A percentile compares a stretch with the other conserved stretches of the same genome.
These are phyloP conservation scores for Hydrangea macrophylla DNA, from an alignment of 148 eudicot species.

Conservation along the genomic window DNA sequence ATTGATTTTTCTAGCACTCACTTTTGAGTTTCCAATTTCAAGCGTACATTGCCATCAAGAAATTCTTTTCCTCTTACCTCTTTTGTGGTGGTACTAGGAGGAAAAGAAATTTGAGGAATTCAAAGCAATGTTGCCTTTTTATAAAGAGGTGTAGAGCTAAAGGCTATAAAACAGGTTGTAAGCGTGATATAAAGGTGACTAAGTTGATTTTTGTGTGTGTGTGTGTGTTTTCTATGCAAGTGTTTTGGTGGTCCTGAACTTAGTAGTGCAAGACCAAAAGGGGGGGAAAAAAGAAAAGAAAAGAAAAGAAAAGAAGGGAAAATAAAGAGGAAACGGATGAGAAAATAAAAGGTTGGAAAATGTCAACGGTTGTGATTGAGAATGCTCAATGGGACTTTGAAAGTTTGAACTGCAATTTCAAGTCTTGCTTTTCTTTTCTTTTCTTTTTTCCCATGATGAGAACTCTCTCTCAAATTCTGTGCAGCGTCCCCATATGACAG, in stretches of 20 bases:
- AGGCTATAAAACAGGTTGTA: constrained; percentile 16
- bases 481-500: constrained; percentile 12
- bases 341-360: not conserved
- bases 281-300: constrained; percentile 8
- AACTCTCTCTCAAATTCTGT: constrained; percentile 24
- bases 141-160: constrained; percentile 1
- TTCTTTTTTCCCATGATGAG: not conserved
- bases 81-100: not conserved
- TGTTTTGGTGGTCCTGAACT: constrained; percentile 31
- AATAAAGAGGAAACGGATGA: not conserved
- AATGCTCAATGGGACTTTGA: not conserved
- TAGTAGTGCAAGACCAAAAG: constrained; percentile 16
- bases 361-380: constrained; percentile 31
- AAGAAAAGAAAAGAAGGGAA: constrained; percentile 6
- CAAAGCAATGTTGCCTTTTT: constrained; percentile 16
- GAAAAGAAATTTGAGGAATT: not conserved
- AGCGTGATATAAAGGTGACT: constrained; percentile 28
- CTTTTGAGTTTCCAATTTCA: too few relatives aligned
- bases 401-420: constrained; percentile 2
- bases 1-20: too few relatives aligned
- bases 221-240: constrained; percentile 20
- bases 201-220: constrained; percentile 19
- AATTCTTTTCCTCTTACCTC: not conserved
- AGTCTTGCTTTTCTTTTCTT: not conserved
- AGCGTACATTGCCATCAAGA: too few relatives aligned